Evolutionary conservation across 2,329 filamentous ascomycete species (phyloP).

Genomic region (Ophiostoma quercus): DNA sequence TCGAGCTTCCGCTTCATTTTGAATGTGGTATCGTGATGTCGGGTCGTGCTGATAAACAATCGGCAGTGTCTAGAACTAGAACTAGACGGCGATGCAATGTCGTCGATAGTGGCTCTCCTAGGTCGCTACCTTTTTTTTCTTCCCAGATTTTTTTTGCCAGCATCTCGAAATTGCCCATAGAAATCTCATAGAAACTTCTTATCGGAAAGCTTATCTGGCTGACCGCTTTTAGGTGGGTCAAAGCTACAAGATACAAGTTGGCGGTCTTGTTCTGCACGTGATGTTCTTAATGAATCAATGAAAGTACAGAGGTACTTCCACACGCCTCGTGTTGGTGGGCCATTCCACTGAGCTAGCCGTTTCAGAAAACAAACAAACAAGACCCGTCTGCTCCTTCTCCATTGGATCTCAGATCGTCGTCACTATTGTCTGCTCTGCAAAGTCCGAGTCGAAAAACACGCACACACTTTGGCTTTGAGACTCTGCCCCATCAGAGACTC

Average conservation of each 20-base stretch:
- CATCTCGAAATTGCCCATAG: conserved; percentile 8
- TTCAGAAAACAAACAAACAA: conserved; percentile 21
- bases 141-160: conserved; percentile 23
- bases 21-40: not conserved
- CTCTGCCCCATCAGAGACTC: not conserved
- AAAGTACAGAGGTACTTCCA: not conserved
- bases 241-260: not conserved
- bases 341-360: conserved; percentile 10
- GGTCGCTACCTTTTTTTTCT: conserved; percentile 7
- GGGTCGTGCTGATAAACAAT: not conserved
- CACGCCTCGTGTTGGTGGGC: conserved; percentile 15
- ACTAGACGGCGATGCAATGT: conserved; percentile 3
- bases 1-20: conserved; percentile 59
- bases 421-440: conserved; percentile 1
- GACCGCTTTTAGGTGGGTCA: conserved; percentile 17
- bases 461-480: not conserved
- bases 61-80: not conserved
- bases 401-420: conserved; percentile 9
- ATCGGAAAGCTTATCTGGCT: conserved; percentile 20
- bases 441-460: conserved; percentile 4
- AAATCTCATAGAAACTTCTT: conserved; percentile 20
- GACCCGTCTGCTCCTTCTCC: not conserved
- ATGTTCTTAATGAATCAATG: not conserved
- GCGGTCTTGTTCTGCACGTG: conserved; percentile 16
- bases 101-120: not conserved